Percentiles rank a stretch among this genome's conserved stretches.
phyloP scores from a whole-genome alignment of 148 eudicot species.

The Suaeda aralocaspica region DNA sequence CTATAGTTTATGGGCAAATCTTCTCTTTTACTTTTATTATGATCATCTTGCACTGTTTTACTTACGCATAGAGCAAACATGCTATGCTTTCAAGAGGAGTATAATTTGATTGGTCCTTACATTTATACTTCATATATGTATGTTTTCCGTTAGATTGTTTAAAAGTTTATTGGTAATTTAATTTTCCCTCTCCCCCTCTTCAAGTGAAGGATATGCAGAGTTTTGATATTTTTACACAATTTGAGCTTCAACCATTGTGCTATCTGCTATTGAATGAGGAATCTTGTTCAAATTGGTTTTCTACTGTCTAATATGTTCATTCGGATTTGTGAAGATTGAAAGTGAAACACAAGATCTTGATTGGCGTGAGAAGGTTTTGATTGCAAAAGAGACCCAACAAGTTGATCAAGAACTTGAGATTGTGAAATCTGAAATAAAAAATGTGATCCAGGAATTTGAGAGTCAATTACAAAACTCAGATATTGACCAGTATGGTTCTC shows the following conservation, averaged over 20 bases:
- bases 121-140: too few species aligned
- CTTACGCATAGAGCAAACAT: too few species aligned
- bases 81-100: not conserved
- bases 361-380: constrained; percentile 63
- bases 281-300: not conserved
- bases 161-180: too few species aligned
- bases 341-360: constrained; percentile 72
- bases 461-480: constrained; percentile 39
- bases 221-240: not conserved
- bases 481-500: constrained; percentile 42
- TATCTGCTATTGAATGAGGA: constrained; percentile 3
- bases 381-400: constrained; percentile 59
- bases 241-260: not conserved
- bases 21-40: too few species aligned
- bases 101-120: not conserved
- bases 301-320: not conserved
- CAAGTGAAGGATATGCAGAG: not conserved
- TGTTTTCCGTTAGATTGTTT: too few species aligned
- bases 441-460: constrained; percentile 54
- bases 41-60: too few species aligned
- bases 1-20: too few species aligned
- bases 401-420: constrained; percentile 42
- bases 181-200: not conserved
- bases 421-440: constrained; percentile 54
- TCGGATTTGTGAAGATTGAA: constrained; percentile 46